phyloP scores from a whole-genome alignment of 2,329 filamentous ascomycete genomes.

The Monilinia vaccinii-corymbosi region DNA sequence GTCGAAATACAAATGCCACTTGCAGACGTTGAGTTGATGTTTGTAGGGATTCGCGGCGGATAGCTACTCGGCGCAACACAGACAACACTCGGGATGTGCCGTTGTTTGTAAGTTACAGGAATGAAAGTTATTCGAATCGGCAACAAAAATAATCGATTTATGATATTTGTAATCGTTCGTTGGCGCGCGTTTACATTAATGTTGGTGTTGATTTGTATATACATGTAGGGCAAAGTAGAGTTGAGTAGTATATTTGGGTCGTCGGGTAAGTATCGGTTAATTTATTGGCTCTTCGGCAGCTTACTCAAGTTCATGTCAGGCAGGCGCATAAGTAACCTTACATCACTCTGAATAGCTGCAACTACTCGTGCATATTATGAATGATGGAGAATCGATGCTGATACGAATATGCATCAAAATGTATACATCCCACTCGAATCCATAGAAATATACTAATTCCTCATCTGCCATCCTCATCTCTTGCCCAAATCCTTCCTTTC shows the following conservation, averaged over 20 bases:
- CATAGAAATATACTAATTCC: neutral
- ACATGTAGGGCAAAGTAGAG: neutral
- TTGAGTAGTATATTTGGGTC: neutral
- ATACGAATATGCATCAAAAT: neutral
- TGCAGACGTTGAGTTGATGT: neutral
- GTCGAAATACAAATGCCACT: constrained; percentile 7
- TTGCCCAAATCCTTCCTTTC: constrained; percentile 4
- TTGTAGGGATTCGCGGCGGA: neutral
- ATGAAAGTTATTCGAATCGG: neutral
- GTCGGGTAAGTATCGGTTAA: neutral
- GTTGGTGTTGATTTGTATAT: neutral
- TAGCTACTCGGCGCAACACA: neutral
- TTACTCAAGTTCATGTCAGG: neutral
- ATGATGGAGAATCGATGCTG: neutral
- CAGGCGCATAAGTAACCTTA: neutral
- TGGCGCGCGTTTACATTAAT: neutral
- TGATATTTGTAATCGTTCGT: neutral
- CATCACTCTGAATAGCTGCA: neutral
- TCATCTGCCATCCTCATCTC: neutral
- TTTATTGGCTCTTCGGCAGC: neutral
- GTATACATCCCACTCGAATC: too few relatives aligned
- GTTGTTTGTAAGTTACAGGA: neutral
- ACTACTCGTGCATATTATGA: neutral
- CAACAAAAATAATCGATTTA: neutral
- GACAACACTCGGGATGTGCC: constrained; percentile 1